phyloP scores from a whole-genome alignment of 306 rosid species.

The Inga oerstediana region DNA sequence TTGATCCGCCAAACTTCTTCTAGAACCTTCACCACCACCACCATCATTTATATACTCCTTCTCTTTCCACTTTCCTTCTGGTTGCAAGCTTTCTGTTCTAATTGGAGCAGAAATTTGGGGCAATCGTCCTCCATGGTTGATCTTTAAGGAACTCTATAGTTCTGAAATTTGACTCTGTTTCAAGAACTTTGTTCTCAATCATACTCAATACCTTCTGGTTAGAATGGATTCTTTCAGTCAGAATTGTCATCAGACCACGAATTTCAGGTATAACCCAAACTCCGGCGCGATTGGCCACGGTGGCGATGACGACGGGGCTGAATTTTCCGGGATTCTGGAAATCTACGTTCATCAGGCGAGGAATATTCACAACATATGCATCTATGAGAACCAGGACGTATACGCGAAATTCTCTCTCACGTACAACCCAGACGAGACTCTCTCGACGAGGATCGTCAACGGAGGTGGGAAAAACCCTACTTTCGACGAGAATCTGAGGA shows the following conservation, averaged over 20 bases:
- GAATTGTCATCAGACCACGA: slow-evolving; percentile 41
- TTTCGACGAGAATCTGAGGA: slow-evolving; percentile 73
- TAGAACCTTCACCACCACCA: background rate
- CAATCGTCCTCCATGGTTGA: slow-evolving; percentile 1
- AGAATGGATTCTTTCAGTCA: slow-evolving; percentile 74
- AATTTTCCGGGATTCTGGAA: slow-evolving; percentile 73
- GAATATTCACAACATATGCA: slow-evolving; percentile 90
- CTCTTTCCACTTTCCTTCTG: background rate
- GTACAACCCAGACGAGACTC: slow-evolving; percentile 78
- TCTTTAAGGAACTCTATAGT: slow-evolving; percentile 1
- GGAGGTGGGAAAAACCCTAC: slow-evolving; percentile 86
- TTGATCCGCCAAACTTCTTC: slow-evolving; percentile 26
- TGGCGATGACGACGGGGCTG: slow-evolving; percentile 44
- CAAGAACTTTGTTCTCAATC: background rate
- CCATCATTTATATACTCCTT: background rate
- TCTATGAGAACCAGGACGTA: slow-evolving; percentile 93
- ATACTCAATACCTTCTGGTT: slow-evolving; percentile 7
- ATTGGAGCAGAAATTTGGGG: background rate
- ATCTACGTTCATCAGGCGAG: slow-evolving; percentile 86
- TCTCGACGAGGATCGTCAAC: slow-evolving; percentile 70
- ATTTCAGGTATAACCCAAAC: slow-evolving; percentile 65
- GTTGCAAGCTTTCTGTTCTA: slow-evolving; percentile 8
- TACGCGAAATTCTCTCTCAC: slow-evolving; percentile 93
- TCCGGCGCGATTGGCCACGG: slow-evolving; percentile 37
- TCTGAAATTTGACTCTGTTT: slow-evolving; percentile 20